phyloP scores from a whole-genome alignment of 495 filamentous ascomycete species.

The Lichenothelia convexa region DNA sequence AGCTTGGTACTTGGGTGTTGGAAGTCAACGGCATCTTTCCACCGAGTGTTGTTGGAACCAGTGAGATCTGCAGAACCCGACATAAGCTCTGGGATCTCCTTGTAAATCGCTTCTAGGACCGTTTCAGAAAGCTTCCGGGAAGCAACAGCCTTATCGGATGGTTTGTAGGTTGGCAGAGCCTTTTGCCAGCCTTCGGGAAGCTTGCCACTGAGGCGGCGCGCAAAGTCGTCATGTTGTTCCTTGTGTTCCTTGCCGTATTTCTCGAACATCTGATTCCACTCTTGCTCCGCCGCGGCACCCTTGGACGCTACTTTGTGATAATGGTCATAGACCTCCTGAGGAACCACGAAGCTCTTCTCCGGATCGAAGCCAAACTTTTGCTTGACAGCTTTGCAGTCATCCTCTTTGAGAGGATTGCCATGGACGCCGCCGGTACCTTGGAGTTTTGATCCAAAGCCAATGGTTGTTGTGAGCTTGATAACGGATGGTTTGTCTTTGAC shows the following conservation, averaged over 20 bases:
- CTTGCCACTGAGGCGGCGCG: constrained; percentile 60
- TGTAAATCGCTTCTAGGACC: constrained; percentile 76
- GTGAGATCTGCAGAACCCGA: constrained; percentile 97
- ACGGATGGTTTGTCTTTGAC: constrained; percentile 92
- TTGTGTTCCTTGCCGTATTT: constrained; percentile 68
- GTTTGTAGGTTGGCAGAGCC: constrained; percentile 77
- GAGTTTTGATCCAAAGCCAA: constrained; percentile 88
- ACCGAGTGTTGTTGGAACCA: constrained; percentile 93
- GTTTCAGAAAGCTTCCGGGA: constrained; percentile 91
- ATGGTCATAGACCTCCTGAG: constrained; percentile 82
- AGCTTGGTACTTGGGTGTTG: constrained; percentile 73
- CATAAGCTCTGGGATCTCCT: constrained; percentile 69
- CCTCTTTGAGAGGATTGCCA: constrained; percentile 82
- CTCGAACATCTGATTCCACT: constrained; percentile 86
- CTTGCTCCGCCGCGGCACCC: constrained; percentile 78
- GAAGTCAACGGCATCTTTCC: constrained; percentile 95
- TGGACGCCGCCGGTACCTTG: constrained; percentile 91
- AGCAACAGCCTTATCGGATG: constrained; percentile 65
- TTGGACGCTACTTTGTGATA: constrained; percentile 66
- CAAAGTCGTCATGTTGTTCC: constrained; percentile 58
- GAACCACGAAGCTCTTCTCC: constrained; percentile 80
- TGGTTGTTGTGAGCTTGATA: constrained; percentile 95
- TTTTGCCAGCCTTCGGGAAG: constrained; percentile 98
- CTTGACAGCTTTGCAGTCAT: constrained; percentile 87
- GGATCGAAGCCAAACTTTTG: constrained; percentile 89